These are phyloP conservation scores for Apiospora phragmitis DNA, from an alignment of 2,329 filamentous ascomycete species.

Conservation along the genomic window DNA sequence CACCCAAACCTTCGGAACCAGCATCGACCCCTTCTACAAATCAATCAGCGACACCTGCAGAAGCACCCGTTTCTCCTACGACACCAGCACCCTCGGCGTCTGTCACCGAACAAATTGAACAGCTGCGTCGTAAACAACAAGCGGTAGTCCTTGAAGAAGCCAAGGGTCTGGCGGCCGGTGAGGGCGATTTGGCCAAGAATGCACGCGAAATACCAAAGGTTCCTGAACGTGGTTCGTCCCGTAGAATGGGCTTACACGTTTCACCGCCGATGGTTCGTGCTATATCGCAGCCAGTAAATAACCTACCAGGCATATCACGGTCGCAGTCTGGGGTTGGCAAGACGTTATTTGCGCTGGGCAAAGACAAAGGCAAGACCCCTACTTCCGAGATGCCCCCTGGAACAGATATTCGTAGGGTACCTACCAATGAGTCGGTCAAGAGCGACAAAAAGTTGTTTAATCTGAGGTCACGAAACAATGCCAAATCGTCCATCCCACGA, in stretches of 20 bases:
- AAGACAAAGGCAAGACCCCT: constrained; percentile 29
- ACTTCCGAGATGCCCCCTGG: constrained; percentile 27
- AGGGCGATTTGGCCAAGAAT: constrained; percentile 20
- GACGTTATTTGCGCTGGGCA: constrained; percentile 32
- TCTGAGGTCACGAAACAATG: constrained; percentile 63
- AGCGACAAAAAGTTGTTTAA: constrained; percentile 69
- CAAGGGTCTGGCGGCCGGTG: constrained; percentile 20
- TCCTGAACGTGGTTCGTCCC: constrained; percentile 39
- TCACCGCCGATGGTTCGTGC: constrained; percentile 57
- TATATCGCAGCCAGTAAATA: constrained; percentile 48
- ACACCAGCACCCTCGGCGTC: constrained; percentile 21
- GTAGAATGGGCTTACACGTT: constrained; percentile 45
- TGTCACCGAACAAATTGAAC: constrained; percentile 32
- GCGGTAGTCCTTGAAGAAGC: constrained; percentile 33
- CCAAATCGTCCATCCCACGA: constrained; percentile 81
- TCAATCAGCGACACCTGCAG: constrained; percentile 14
- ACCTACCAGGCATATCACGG: constrained; percentile 43
- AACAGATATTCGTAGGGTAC: constrained; percentile 32
- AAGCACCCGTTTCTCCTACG: constrained; percentile 18
- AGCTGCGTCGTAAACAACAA: constrained; percentile 52
- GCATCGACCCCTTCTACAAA: not conserved
- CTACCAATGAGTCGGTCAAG: constrained; percentile 44
- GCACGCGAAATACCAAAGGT: constrained; percentile 20
- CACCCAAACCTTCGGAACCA: constrained; percentile 24
- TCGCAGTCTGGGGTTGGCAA: constrained; percentile 47